Base-by-base conservation (phyloP, 2,329 filamentous ascomycete genomes). In the Arthrobotrys iridis region DNA sequence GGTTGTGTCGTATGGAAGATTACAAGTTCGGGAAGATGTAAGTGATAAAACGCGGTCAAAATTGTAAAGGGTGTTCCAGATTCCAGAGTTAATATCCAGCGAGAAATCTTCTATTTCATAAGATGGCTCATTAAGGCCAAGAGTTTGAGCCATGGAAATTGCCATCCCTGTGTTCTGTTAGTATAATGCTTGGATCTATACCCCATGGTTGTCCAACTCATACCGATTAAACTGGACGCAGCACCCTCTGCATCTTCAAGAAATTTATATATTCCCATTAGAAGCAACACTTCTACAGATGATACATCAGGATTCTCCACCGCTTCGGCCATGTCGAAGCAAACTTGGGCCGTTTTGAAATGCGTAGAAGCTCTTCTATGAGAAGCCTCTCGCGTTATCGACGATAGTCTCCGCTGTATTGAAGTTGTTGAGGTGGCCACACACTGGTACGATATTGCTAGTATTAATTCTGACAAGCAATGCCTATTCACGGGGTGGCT, bases 11-110 rank as follows among this genome's bases (percentile, higher is more conserved):
- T 73, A 50, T 2, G 68, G 50, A 22, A 73, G 24, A 7, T 13
- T 62, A 20, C 40, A 65, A 6, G 40, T 52, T 37, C 68, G 59
- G 13, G 68, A 65, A 15, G 68, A 15, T 1, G 68, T 65, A 11
- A 73, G 40, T 1, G 60, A 73, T 10, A 73, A 26, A 30, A 66
- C 43, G 3, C 68, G 50, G n/a, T 73, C 68, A 10, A 73, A 59
- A 26, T 73, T 73, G 24, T 73, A 73, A 3, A 73, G 52, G 13
- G 68, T 60, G 28, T 73, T 73, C 68, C 68, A 73, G 30, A 73
- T 60, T 13, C 68, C 68, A n/a, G 48, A 13, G 15, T 65, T 37
- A 3, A 73, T 55, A 35, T 73, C 68, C 3, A 26, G 24, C 2
- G 40, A 30, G 20, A 24, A 43, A 18, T 48, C 43, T 0, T 35